phyloP scores from a whole-genome alignment of 305 asterid species.

The Fraxinus latifolia region DNA sequence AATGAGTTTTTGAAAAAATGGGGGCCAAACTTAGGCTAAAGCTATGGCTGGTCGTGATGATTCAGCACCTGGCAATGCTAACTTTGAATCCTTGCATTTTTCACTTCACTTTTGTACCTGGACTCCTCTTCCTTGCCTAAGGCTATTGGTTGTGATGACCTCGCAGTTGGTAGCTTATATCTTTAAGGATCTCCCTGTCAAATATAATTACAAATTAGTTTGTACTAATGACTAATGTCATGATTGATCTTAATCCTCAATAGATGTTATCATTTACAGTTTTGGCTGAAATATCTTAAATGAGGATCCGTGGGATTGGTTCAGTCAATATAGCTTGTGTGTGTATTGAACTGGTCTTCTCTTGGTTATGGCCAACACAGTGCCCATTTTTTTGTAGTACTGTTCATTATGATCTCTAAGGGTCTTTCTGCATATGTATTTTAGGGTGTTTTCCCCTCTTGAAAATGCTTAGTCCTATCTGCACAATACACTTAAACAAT shows the following conservation, averaged over 20 bases:
- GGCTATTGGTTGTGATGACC: background rate
- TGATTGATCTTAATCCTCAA: background rate
- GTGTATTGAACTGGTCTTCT: background rate
- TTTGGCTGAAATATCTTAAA: background rate
- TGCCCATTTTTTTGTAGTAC: background rate
- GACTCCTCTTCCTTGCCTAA: background rate
- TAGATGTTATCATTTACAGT: constrained; percentile 2
- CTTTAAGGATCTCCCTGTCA: background rate
- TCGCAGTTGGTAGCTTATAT: background rate
- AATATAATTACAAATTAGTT: background rate
- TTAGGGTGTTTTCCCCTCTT: background rate
- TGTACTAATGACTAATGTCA: constrained; percentile 3
- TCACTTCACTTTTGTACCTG: background rate
- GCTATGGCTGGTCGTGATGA: background rate
- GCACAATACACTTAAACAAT: background rate
- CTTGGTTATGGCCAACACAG: background rate
- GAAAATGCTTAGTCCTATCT: background rate
- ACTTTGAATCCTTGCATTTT: background rate
- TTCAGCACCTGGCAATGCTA: background rate
- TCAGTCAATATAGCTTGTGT: background rate
- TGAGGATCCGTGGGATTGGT: background rate
- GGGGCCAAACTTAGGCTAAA: too few relatives aligned
- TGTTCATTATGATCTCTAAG: background rate
- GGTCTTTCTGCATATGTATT: background rate
- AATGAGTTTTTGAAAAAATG: too few relatives aligned